Percentiles rank a stretch among this genome's conserved stretches.
These are phyloP conservation scores for Aspergillus bertholletiae DNA, from an alignment of 495 filamentous ascomycete genomes.

Conservation along the genomic window DNA sequence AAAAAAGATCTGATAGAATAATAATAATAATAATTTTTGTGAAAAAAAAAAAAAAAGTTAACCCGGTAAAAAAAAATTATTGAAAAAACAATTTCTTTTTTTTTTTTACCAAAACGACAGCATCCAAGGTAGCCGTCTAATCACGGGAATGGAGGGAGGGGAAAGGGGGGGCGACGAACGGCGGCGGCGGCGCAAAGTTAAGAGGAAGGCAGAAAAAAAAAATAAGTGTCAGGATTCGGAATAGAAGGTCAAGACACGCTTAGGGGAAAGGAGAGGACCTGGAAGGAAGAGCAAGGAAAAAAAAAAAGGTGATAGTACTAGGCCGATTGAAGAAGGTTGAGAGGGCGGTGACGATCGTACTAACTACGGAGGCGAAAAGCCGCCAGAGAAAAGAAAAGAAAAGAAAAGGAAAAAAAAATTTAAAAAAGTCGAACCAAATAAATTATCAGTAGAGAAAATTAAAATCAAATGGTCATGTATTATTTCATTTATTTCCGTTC, in stretches of 20 bases:
- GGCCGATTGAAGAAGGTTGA: conserved; percentile 1
- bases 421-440: too few relatives aligned
- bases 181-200: conserved; percentile 27
- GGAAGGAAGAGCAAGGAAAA: background rate
- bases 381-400: conserved; percentile 12
- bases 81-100: conserved; percentile 21
- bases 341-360: conserved; percentile 32
- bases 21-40: conserved; percentile 16
- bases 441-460: too few relatives aligned
- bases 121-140: conserved; percentile 20
- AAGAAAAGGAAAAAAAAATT: conserved; percentile 4
- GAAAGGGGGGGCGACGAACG: conserved; percentile 25
- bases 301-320: background rate
- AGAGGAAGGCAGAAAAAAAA: conserved; percentile 23
- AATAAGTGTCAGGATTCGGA: conserved; percentile 8
- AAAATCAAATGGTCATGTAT: too few relatives aligned
- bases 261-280: background rate
- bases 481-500: background rate
- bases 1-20: conserved; percentile 15
- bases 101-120: conserved; percentile 13
- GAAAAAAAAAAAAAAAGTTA: conserved; percentile 19
- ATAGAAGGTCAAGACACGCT: background rate
- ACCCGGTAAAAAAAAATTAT: conserved; percentile 19
- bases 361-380: conserved; percentile 34
- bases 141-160: conserved; percentile 28